Evolutionary conservation across 495 filamentous ascomycete genomes (phyloP).

Genomic region (Elaphomyces granulatus): DNA sequence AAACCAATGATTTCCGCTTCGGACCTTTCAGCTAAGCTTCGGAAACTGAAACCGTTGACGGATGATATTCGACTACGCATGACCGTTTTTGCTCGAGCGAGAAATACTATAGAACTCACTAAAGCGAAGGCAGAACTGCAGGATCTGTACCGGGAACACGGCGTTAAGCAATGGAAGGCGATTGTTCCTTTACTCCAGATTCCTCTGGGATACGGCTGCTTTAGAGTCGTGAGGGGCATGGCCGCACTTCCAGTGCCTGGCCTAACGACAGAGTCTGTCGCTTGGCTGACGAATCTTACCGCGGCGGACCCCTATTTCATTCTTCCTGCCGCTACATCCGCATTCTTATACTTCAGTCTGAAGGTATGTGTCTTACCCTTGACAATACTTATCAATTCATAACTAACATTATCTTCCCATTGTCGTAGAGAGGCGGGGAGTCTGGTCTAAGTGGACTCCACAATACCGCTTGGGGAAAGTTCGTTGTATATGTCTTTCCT

Average conservation of each 20-base stretch:
- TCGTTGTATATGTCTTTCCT: conserved; percentile 45
- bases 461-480: conserved; percentile 24
- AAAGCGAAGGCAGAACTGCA: conserved; percentile 30
- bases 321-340: conserved; percentile 44
- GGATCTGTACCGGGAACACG: conserved; percentile 35
- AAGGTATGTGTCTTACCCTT: conserved; percentile 33
- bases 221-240: conserved; percentile 65
- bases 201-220: conserved; percentile 65
- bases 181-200: conserved; percentile 49
- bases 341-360: conserved; percentile 37
- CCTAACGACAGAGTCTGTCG: conserved; percentile 47
- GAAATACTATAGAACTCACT: conserved; percentile 31
- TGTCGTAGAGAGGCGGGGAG: conserved; percentile 40
- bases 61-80: conserved; percentile 27
- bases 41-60: conserved; percentile 25
- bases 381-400: conserved; percentile 1
- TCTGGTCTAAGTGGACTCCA: conserved; percentile 19
- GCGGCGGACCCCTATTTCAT: conserved; percentile 59
- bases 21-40: conserved; percentile 41
- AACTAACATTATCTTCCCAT: conserved; percentile 1
- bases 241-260: conserved; percentile 62
- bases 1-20: conserved; percentile 45
- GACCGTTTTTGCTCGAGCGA: conserved; percentile 17
- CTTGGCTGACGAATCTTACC: conserved; percentile 74
- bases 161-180: conserved; percentile 36